A percentile compares a stretch with the other conserved stretches of the same genome.
These are phyloP conservation scores for Ophiostoma pallidulum DNA, from an alignment of 2,329 filamentous ascomycete species.

Conservation along the genomic window DNA sequence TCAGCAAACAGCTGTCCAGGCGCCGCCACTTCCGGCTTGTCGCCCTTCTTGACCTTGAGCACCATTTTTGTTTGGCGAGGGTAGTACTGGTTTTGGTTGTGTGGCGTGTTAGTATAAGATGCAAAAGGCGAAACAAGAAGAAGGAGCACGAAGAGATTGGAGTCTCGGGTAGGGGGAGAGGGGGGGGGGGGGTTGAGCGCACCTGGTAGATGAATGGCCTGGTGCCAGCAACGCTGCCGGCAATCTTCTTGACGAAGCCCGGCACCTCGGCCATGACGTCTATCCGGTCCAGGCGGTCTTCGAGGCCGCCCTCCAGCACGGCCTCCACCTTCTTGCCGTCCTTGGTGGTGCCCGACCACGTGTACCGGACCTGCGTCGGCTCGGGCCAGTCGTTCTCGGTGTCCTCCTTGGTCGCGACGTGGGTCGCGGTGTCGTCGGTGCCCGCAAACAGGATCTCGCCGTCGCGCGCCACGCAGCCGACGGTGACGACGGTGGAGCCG, in stretches of 20 bases:
- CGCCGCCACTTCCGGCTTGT: constrained; percentile 63
- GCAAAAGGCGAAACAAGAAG: too few species aligned
- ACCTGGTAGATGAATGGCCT: constrained; percentile 98
- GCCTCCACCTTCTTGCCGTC: constrained; percentile 67
- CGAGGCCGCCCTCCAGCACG: constrained; percentile 58
- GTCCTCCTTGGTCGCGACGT: constrained; percentile 63
- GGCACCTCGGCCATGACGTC: constrained; percentile 97
- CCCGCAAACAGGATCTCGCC: constrained; percentile 70
- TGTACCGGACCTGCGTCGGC: constrained; percentile 63
- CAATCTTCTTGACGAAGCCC: constrained; percentile 89
- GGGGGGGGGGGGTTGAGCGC: constrained; percentile 21
- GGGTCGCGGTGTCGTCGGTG: constrained; percentile 52
- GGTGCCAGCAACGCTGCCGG: constrained; percentile 77
- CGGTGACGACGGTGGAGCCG: constrained; percentile 70
- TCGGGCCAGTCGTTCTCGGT: constrained; percentile 80
- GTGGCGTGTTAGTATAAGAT: too few species aligned
- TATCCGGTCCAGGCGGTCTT: constrained; percentile 65
- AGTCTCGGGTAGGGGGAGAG: neutral
- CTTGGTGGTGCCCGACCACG: constrained; percentile 69
- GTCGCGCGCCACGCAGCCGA: constrained; percentile 75
- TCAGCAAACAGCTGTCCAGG: constrained; percentile 75
- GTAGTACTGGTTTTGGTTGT: constrained; percentile 54
- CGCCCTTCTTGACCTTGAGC: constrained; percentile 78
- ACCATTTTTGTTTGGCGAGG: constrained; percentile 53
- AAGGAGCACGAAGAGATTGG: too few species aligned